Conservation (phyloP, 2,329 filamentous ascomycete genomes). For the Trichoderma pleuroti region DNA sequence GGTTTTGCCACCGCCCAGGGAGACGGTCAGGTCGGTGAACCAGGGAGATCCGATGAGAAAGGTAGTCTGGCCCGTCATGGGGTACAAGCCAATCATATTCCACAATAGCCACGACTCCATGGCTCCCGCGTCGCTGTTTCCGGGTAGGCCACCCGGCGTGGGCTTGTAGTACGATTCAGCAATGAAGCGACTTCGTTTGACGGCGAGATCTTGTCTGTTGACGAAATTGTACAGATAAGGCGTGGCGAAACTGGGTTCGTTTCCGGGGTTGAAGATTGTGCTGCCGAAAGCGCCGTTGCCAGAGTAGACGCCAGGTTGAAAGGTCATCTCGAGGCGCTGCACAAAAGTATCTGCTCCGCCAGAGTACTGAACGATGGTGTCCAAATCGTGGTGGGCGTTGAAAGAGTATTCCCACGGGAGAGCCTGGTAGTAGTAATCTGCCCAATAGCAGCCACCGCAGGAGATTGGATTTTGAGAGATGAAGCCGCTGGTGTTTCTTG, state of each 20-base stretch:
- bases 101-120: slow-evolving; percentile 70
- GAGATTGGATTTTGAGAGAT: slow-evolving; percentile 52
- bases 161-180: slow-evolving; percentile 58
- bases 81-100: slow-evolving; percentile 66
- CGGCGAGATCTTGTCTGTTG: slow-evolving; percentile 58
- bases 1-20: slow-evolving; percentile 52
- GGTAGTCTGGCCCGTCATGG: slow-evolving; percentile 64
- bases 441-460: slow-evolving; percentile 66
- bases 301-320: slow-evolving; percentile 45
- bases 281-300: slow-evolving; percentile 45
- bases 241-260: slow-evolving; percentile 64
- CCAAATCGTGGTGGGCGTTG: slow-evolving; percentile 65
- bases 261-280: slow-evolving; percentile 64
- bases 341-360: slow-evolving; percentile 57
- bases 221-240: slow-evolving; percentile 69
- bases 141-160: slow-evolving; percentile 56
- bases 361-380: slow-evolving; percentile 48
- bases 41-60: slow-evolving; percentile 64
- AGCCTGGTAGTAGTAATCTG: slow-evolving; percentile 55
- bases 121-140: slow-evolving; percentile 68
- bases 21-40: slow-evolving; percentile 57
- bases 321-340: slow-evolving; percentile 58
- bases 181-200: slow-evolving; percentile 54
- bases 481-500: slow-evolving; percentile 50
- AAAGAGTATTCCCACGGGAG: slow-evolving; percentile 64